These are phyloP conservation scores for Russula dissimulans DNA, from an alignment of 768 basidiomycete genomes.

Conservation along the genomic window DNA sequence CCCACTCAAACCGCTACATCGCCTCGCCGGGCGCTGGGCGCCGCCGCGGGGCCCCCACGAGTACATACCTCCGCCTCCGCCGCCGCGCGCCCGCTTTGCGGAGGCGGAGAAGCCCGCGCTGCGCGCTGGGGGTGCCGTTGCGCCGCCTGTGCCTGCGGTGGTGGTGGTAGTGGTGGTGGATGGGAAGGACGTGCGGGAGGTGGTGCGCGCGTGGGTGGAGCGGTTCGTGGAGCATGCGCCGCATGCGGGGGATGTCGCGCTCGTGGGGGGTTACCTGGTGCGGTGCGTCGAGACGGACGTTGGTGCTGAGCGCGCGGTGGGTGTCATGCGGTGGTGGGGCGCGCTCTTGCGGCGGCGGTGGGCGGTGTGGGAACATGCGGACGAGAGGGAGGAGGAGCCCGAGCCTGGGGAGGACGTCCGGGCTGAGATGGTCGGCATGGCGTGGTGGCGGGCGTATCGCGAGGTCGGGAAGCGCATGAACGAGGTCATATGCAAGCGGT, in stretches of 20 bases:
- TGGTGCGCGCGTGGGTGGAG: constrained; percentile 71
- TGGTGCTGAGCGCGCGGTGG: constrained; percentile 62
- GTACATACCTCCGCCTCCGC: constrained; percentile 37
- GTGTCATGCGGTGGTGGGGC: constrained; percentile 77
- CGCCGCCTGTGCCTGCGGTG: constrained; percentile 29
- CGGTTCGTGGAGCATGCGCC: constrained; percentile 53
- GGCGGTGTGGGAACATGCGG: constrained; percentile 41
- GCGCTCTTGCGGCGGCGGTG: constrained; percentile 58
- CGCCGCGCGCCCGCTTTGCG: constrained; percentile 48
- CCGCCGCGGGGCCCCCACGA: constrained; percentile 29
- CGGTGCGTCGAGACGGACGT: constrained; percentile 60
- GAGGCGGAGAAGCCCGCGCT: constrained; percentile 45
- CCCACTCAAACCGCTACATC: constrained; percentile 47
- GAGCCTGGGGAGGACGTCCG: constrained; percentile 25
- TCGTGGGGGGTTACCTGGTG: constrained; percentile 63
- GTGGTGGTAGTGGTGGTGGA: constrained; percentile 48
- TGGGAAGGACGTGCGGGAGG: constrained; percentile 59
- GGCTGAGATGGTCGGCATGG: constrained; percentile 42
- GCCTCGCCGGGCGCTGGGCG: constrained; percentile 23
- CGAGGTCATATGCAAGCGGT: constrained; percentile 50
- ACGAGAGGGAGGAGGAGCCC: constrained; percentile 26
- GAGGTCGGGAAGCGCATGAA: constrained; percentile 63
- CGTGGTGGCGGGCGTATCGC: constrained; percentile 78
- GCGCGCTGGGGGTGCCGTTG: constrained; percentile 29
- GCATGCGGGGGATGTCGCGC: constrained; percentile 62